Evolutionary conservation across 306 rosid species (phyloP).

Genomic region (Astragalus membranaceus): DNA sequence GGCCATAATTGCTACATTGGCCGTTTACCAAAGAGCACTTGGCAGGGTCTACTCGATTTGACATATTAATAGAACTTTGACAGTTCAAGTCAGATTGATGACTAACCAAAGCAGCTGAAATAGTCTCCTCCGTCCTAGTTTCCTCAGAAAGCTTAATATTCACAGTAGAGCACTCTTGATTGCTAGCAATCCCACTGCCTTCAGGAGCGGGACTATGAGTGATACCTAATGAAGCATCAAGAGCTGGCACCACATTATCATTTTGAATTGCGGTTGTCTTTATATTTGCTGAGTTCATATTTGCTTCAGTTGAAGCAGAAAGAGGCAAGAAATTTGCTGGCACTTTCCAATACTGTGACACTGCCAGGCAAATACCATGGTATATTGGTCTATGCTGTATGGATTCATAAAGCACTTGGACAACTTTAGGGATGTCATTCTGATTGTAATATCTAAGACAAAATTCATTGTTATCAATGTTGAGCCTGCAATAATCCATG

Average conservation of each 20-base stretch:
- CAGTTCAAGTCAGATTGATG: slow-evolving; percentile 28
- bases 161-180: slow-evolving; percentile 18
- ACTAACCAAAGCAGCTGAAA: slow-evolving; percentile 34
- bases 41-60: slow-evolving; percentile 20
- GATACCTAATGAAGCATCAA: slow-evolving; percentile 20
- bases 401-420: slow-evolving; percentile 57
- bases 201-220: slow-evolving; percentile 22
- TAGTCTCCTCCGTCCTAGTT: slow-evolving; percentile 18
- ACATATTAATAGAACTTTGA: slow-evolving; percentile 32
- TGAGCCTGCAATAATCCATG: slow-evolving; percentile 60
- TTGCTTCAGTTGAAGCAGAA: slow-evolving; percentile 29
- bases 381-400: slow-evolving; percentile 49
- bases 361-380: slow-evolving; percentile 51
- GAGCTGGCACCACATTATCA: slow-evolving; percentile 29
- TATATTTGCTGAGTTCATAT: slow-evolving; percentile 11
- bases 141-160: slow-evolving; percentile 33
- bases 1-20: slow-evolving; percentile 22
- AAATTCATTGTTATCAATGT: slow-evolving; percentile 38
- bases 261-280: slow-evolving; percentile 19
- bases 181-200: slow-evolving; percentile 18
- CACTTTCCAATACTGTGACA: slow-evolving; percentile 60
- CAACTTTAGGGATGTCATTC: slow-evolving; percentile 66
- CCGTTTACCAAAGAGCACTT: slow-evolving; percentile 29
- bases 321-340: slow-evolving; percentile 45
- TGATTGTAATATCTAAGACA: slow-evolving; percentile 65